These are phyloP conservation scores for Hypoxylon intermedium DNA, from an alignment of 495 filamentous ascomycete species.

Conservation along the genomic window DNA sequence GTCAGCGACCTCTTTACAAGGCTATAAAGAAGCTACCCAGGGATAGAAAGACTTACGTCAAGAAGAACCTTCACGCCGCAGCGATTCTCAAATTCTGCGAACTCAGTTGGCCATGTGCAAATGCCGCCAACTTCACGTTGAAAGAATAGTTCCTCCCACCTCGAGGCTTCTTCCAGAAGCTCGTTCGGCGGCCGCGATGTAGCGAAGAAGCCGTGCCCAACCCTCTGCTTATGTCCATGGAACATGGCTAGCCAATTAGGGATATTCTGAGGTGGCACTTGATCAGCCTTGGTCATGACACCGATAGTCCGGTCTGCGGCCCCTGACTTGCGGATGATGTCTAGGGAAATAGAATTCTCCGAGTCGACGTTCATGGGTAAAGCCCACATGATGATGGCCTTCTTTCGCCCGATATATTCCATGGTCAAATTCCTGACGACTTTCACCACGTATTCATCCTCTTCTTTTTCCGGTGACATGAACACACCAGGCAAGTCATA, in stretches of 20 bases:
- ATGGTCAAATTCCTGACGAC: slow-evolving; percentile 73
- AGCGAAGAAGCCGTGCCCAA: slow-evolving; percentile 72
- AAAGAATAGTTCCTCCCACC: slow-evolving; percentile 69
- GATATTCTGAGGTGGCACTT: slow-evolving; percentile 58
- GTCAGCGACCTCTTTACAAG: slow-evolving; percentile 5
- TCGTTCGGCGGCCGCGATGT: slow-evolving; percentile 55
- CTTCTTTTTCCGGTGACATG: slow-evolving; percentile 63
- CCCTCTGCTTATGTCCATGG: slow-evolving; percentile 56
- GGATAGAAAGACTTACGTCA: slow-evolving; percentile 44
- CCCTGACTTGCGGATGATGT: slow-evolving; percentile 63
- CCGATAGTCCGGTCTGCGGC: slow-evolving; percentile 72
- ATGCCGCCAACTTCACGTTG: slow-evolving; percentile 34
- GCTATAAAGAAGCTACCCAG: neutral
- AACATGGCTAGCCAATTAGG: slow-evolving; percentile 67
- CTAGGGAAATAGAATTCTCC: slow-evolving; percentile 72
- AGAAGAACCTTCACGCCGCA: slow-evolving; percentile 66
- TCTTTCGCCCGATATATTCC: slow-evolving; percentile 67
- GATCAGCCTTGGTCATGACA: slow-evolving; percentile 82
- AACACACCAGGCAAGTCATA: slow-evolving; percentile 85
- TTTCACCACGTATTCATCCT: slow-evolving; percentile 68
- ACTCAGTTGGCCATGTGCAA: slow-evolving; percentile 51
- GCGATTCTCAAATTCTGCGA: slow-evolving; percentile 55
- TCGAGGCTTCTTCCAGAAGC: slow-evolving; percentile 60
- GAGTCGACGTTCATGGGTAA: slow-evolving; percentile 77
- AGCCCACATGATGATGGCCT: slow-evolving; percentile 77